Conservation (phyloP, 345 rosid species). For the Hevea brasiliensis region DNA sequence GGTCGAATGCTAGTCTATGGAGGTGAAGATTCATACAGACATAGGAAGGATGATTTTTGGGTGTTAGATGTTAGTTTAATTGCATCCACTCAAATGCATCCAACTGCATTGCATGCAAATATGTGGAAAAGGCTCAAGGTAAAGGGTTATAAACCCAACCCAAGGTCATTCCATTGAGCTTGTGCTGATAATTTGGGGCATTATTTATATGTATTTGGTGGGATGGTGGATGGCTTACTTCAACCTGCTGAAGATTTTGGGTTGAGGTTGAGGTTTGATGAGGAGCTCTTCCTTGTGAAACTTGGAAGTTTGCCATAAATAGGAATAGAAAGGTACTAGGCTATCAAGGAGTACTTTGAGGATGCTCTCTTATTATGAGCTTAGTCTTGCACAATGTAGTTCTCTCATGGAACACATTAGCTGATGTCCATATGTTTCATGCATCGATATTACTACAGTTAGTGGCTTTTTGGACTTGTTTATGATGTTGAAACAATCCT, state of each 20-base stretch:
- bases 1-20: constrained; percentile 76
- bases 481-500: not conserved
- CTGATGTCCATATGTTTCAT: constrained; percentile 1
- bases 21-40: constrained; percentile 85
- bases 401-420: not conserved
- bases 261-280: constrained; percentile 66
- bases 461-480: not conserved
- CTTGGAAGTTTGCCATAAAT: constrained; percentile 31
- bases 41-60: constrained; percentile 89
- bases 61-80: constrained; percentile 57
- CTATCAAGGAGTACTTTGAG: not conserved
- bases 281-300: constrained; percentile 73
- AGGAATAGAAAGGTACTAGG: not conserved
- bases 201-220: constrained; percentile 71
- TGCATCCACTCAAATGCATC: constrained; percentile 39
- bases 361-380: no score
- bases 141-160: constrained; percentile 52
- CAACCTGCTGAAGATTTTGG: constrained; percentile 57
- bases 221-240: constrained; percentile 76
- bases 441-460: not conserved
- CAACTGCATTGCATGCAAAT: constrained; percentile 28
- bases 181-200: constrained; percentile 71
- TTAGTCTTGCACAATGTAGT: no score
- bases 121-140: constrained; percentile 67
- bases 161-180: constrained; percentile 79